Conservation (phyloP, 2,329 filamentous ascomycete species). For the Nothopassalora personata region DNA sequence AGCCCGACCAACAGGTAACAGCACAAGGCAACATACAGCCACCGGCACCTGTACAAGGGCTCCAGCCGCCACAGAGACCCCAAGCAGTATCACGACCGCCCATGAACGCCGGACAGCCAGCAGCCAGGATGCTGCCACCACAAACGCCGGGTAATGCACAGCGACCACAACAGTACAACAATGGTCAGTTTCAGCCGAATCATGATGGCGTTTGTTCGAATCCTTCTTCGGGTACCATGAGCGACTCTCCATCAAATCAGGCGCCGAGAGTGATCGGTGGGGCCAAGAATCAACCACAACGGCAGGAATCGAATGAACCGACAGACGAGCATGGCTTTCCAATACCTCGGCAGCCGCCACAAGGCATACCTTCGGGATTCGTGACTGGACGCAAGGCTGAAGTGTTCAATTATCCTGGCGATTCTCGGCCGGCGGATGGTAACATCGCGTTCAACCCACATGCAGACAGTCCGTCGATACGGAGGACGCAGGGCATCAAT, state of each 20-base stretch:
- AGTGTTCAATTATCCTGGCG: conserved; percentile 33
- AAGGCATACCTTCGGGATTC: conserved; percentile 39
- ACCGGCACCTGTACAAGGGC: conserved; percentile 19
- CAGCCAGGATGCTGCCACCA: conserved; percentile 25
- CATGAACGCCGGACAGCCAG: conserved; percentile 19
- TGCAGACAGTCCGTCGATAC: conserved; percentile 64
- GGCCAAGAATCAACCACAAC: conserved; percentile 6
- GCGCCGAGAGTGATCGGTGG: conserved; percentile 17
- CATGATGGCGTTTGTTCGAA: conserved; percentile 27
- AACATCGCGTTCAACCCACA: conserved; percentile 44
- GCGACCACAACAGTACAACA: conserved; percentile 18
- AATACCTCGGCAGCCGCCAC: conserved; percentile 24
- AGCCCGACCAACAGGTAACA: conserved; percentile 8
- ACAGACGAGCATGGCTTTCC: conserved; percentile 2
- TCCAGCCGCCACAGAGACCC: conserved; percentile 23
- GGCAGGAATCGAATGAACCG: background rate
- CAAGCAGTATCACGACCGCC: conserved; percentile 18
- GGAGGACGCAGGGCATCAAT: conserved; percentile 83
- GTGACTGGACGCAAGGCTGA: conserved; percentile 43
- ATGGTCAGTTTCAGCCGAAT: conserved; percentile 10
- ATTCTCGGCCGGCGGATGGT: conserved; percentile 29
- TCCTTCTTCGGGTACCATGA: conserved; percentile 27
- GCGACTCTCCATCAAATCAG: conserved; percentile 26
- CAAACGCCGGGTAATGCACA: conserved; percentile 27
- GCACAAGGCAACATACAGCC: conserved; percentile 22